Percentiles rank a stretch among this genome's conserved stretches.
Conservation (phyloP, 2,329 filamentous ascomycete species). For the Leptosphaerulina australis region DNA sequence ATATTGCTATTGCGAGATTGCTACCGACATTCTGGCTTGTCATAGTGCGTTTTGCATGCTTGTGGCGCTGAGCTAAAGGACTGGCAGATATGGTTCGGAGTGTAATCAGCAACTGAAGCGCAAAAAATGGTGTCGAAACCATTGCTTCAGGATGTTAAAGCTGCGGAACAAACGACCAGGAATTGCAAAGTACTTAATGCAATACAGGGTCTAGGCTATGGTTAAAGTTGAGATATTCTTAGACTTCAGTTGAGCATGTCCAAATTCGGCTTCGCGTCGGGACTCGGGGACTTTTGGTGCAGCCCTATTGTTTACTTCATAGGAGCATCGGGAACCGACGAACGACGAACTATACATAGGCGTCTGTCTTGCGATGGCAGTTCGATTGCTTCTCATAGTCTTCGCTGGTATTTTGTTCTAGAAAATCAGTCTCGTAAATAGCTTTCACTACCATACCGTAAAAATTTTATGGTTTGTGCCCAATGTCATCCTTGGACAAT, state of each 20-base stretch:
- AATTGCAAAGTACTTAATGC: slow-evolving; percentile 6
- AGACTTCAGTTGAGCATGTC: not conserved
- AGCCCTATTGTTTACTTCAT: not conserved
- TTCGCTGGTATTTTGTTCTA: no score
- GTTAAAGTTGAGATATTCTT: not conserved
- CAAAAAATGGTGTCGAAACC: not conserved
- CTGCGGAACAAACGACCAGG: not conserved
- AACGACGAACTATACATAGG: no score
- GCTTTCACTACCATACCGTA: no score
- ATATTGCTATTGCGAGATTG: slow-evolving; percentile 19
- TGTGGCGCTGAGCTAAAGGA: not conserved
- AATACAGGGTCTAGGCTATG: not conserved
- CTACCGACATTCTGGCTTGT: slow-evolving; percentile 12
- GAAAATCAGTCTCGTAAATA: no score
- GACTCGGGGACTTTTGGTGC: slow-evolving; percentile 11
- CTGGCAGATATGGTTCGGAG: slow-evolving; percentile 7
- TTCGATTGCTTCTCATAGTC: not conserved
- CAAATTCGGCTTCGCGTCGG: slow-evolving; percentile 13
- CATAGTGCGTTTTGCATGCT: slow-evolving; percentile 3
- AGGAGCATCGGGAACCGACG: not conserved
- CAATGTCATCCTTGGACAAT: no score
- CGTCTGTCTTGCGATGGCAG: no score
- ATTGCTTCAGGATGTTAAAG: not conserved
- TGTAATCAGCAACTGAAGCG: not conserved
- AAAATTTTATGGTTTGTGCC: no score